phyloP scores from a whole-genome alignment of 208 protist species.

The Leishmania lainsoni region DNA sequence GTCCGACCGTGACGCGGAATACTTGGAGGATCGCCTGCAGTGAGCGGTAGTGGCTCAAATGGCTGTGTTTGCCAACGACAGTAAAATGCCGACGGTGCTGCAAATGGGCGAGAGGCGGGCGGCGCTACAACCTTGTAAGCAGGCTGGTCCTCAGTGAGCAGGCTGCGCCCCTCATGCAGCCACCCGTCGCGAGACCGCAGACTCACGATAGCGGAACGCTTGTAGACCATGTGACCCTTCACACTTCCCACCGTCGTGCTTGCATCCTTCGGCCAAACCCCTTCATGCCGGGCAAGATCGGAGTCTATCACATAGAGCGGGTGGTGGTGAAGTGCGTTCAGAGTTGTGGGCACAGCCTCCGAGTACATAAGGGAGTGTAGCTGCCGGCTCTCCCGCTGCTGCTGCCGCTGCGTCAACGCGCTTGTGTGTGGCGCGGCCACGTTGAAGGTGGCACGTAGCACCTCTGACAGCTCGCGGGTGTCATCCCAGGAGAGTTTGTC shows the following conservation, averaged over 20 bases:
- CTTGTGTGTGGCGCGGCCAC: conserved; percentile 22
- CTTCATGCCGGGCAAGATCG: conserved; percentile 77
- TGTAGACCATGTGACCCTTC: conserved; percentile 87
- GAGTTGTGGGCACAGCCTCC: conserved; percentile 81
- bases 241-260: conserved; percentile 81
- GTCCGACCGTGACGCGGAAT: conserved; percentile 80
- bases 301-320: conserved; percentile 89
- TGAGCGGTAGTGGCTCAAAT: conserved; percentile 77
- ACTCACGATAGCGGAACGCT: conserved; percentile 80
- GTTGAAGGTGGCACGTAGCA: conserved; percentile 69
- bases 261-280: conserved; percentile 80
- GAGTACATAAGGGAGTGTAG: conserved; percentile 79
- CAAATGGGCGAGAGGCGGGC: conserved; percentile 86
- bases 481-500: conserved; percentile 78
- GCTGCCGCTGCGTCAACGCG: conserved; percentile 30
- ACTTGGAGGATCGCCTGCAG: conserved; percentile 45
- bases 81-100: conserved; percentile 66
- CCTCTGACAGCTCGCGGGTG: conserved; percentile 71
- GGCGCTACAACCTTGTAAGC: conserved; percentile 85
- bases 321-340: conserved; percentile 72
- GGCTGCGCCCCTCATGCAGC: conserved; percentile 77
- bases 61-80: conserved; percentile 86
- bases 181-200: conserved; percentile 88
- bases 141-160: conserved; percentile 56
- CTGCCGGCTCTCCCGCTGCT: conserved; percentile 64